Conservation (phyloP, 1,139 yeast genomes). For the Debaryomyces coudertii region DNA sequence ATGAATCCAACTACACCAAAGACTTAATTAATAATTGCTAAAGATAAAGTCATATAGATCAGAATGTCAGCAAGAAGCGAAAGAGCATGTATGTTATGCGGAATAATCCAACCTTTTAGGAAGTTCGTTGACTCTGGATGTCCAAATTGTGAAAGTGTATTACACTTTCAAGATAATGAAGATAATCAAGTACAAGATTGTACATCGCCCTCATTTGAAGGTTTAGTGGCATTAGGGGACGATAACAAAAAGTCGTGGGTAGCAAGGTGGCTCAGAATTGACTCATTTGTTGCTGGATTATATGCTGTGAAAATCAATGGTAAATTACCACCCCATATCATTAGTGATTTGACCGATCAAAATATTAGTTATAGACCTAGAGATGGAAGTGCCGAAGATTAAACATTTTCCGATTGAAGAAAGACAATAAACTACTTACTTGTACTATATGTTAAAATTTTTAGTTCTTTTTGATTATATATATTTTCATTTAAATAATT, state of each 20-base stretch:
- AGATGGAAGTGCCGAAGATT: constrained; percentile 93
- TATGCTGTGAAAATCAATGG: constrained; percentile 96
- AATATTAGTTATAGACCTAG: constrained; percentile 89
- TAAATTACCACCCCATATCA: constrained; percentile 82
- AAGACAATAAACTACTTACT: not conserved
- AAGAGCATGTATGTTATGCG: constrained; percentile 98
- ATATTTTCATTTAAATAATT: constrained; percentile 4
- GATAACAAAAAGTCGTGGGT: constrained; percentile 89
- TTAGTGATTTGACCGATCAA: constrained; percentile 69
- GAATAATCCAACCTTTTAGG: constrained; percentile 77
- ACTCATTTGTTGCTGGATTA: constrained; percentile 84
- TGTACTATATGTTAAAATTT: constrained; percentile 7
- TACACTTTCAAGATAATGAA: constrained; percentile 78
- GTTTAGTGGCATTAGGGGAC: constrained; percentile 87
- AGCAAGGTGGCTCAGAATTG: constrained; percentile 94
- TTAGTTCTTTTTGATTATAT: constrained; percentile 5
- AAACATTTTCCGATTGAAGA: constrained; percentile 12
- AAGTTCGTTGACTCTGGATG: constrained; percentile 84
- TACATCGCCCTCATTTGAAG: constrained; percentile 96
- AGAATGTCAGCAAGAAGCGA: constrained; percentile 67
- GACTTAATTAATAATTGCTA: not conserved
- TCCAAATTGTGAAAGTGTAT: constrained; percentile 94
- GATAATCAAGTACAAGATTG: constrained; percentile 86
- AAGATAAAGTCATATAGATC: not conserved
- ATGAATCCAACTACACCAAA: not conserved